Percentiles rank a stretch among this genome's conserved stretches.
phyloP scores from a whole-genome alignment of 2,329 filamentous ascomycete genomes.

The Fusarium xylarioides region DNA sequence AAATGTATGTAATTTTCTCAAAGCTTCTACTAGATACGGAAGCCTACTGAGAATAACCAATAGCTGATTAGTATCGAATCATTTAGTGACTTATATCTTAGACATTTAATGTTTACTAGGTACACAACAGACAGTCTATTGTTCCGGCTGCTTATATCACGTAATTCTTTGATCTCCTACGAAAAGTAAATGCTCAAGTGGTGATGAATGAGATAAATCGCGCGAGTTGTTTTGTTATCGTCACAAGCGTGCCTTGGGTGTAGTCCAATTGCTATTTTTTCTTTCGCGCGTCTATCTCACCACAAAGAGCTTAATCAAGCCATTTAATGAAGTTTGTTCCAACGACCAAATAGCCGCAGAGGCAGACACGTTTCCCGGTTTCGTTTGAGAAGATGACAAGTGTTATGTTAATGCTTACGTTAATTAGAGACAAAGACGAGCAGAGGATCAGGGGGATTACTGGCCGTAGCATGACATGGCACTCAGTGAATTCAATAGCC shows the following conservation, averaged over 20 bases:
- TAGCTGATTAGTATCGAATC: too few relatives aligned
- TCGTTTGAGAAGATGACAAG: background rate
- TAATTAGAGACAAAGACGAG: too few relatives aligned
- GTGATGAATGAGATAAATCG: background rate
- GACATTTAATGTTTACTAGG: background rate
- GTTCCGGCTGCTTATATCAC: too few relatives aligned
- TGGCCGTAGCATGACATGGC: background rate
- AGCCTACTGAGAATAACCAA: too few relatives aligned
- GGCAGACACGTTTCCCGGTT: fast-evolving
- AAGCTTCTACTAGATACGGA: background rate
- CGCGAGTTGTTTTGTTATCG: background rate
- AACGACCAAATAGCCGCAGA: fast-evolving
- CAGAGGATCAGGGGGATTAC: fast-evolving
- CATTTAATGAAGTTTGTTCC: background rate
- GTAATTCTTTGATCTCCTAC: fast-evolving
- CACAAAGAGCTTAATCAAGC: background rate
- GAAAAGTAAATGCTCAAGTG: background rate
- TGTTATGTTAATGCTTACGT: too few relatives aligned
- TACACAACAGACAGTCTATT: background rate
- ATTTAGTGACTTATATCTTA: background rate
- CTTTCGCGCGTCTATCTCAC: fast-evolving
- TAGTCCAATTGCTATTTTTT: background rate
- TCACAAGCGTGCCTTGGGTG: too few relatives aligned
- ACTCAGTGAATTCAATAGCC: background rate
- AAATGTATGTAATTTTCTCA: background rate